Conservation (phyloP, 257 asterid species). For the Vinca minor region DNA sequence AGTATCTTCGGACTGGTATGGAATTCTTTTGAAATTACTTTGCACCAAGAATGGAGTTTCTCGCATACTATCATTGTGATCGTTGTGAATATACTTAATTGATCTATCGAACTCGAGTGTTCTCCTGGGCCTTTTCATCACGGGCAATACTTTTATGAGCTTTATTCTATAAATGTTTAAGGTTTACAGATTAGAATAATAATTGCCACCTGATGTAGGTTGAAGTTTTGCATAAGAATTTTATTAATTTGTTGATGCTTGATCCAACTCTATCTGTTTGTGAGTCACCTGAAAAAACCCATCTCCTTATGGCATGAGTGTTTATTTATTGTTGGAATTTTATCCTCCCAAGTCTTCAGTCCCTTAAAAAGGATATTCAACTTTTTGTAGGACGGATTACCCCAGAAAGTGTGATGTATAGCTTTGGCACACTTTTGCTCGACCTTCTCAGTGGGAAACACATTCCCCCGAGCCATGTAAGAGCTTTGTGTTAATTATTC, state of each 20-base stretch:
- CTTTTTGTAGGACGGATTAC: slow-evolving; percentile 66
- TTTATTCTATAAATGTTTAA: not conserved
- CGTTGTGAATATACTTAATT: not conserved
- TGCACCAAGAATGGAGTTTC: not conserved
- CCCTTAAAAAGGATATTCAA: not conserved
- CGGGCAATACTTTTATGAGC: not conserved
- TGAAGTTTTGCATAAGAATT: not conserved
- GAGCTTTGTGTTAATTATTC: slow-evolving; percentile 20
- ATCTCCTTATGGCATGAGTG: not conserved
- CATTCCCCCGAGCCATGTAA: slow-evolving; percentile 95
- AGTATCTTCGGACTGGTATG: slow-evolving; percentile 61
- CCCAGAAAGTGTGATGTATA: slow-evolving; percentile 81
- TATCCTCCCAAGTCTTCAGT: not conserved
- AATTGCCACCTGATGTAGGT: not conserved
- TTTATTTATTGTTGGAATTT: not conserved
- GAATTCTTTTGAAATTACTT: not conserved
- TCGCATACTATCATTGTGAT: not conserved
- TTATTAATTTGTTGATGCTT: not conserved
- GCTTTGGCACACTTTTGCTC: slow-evolving; percentile 91
- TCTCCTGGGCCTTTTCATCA: too few species aligned
- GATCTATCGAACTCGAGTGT: not conserved
- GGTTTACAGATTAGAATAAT: not conserved
- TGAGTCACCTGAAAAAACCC: not conserved
- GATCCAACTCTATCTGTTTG: not conserved
- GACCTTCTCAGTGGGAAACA: slow-evolving; percentile 96